phyloP scores from a whole-genome alignment of 306 rosid genomes.

The Begonia masoniana region DNA sequence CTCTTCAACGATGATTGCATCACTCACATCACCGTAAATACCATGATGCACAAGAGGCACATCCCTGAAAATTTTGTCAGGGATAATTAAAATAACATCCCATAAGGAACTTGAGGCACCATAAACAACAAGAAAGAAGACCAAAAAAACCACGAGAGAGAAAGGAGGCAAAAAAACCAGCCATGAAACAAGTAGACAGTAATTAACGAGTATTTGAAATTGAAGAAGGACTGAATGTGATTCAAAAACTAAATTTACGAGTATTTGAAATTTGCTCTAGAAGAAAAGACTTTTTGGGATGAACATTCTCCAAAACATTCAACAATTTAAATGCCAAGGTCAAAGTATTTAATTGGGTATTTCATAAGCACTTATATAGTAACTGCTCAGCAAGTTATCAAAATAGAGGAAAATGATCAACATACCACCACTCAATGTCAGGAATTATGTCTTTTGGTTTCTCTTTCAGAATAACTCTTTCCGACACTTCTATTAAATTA shows the following conservation, averaged over 20 bases:
- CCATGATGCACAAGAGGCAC: slow-evolving; percentile 49
- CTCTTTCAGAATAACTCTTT: slow-evolving; percentile 74
- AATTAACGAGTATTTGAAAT: too few relatives aligned
- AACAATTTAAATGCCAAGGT: too few relatives aligned
- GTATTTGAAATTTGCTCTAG: too few relatives aligned
- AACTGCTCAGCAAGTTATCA: not conserved
- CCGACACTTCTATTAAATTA: slow-evolving; percentile 77
- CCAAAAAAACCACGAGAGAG: too few relatives aligned
- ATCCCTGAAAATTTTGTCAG: slow-evolving; percentile 43
- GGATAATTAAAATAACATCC: slow-evolving; percentile 5
- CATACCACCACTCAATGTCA: slow-evolving; percentile 96
- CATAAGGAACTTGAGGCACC: not conserved
- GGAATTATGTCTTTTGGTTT: slow-evolving; percentile 81
- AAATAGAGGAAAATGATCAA: slow-evolving; percentile 11
- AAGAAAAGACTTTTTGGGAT: too few relatives aligned
- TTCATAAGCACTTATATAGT: too few relatives aligned
- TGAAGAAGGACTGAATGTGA: too few relatives aligned
- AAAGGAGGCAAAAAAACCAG: too few relatives aligned
- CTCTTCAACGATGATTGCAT: slow-evolving; percentile 28
- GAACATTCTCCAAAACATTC: too few relatives aligned
- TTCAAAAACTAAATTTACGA: too few relatives aligned
- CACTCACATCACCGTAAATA: slow-evolving; percentile 35
- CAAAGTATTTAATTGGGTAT: too few relatives aligned
- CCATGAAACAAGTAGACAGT: too few relatives aligned
- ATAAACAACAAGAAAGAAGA: not conserved